Conservation (phyloP, 768 basidiomycete species). For the Psilocybe cyanescens region DNA sequence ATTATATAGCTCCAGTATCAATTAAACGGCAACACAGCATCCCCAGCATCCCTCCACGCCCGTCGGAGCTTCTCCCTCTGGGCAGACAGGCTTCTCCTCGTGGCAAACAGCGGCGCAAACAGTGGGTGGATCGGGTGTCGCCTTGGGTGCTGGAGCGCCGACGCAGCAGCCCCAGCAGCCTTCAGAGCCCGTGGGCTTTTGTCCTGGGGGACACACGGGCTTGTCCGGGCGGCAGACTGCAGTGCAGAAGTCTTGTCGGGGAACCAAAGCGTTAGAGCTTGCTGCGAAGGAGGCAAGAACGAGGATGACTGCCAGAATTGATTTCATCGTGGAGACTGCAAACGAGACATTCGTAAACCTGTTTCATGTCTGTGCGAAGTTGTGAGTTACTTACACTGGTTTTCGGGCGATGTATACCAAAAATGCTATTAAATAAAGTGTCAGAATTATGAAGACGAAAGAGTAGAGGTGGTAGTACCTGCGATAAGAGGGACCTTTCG, state of each 20-base stretch:
- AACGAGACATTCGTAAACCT: not conserved
- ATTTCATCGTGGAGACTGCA: conserved; percentile 8
- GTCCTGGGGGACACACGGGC: conserved; percentile 8
- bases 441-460: no score
- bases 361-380: not conserved
- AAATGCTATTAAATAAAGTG: no score
- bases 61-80: conserved; percentile 11
- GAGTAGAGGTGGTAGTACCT: no score
- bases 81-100: conserved; percentile 15
- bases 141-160: not conserved
- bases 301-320: conserved; percentile 3
- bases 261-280: not conserved
- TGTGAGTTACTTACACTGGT: not conserved
- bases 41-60: conserved; percentile 23
- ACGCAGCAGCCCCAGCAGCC: conserved; percentile 19
- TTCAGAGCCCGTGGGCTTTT: conserved; percentile 5
- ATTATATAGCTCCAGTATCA: not conserved
- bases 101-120: conserved; percentile 13
- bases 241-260: conserved; percentile 8
- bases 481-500: no score
- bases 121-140: not conserved
- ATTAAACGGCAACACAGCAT: conserved; percentile 11
- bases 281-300: not conserved
- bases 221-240: conserved; percentile 16
- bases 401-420: not conserved